These are phyloP conservation scores for Amoeboaphelidium protococcarum DNA, from an alignment of 371 early-diverging fungal genomes.

Conservation along the genomic window DNA sequence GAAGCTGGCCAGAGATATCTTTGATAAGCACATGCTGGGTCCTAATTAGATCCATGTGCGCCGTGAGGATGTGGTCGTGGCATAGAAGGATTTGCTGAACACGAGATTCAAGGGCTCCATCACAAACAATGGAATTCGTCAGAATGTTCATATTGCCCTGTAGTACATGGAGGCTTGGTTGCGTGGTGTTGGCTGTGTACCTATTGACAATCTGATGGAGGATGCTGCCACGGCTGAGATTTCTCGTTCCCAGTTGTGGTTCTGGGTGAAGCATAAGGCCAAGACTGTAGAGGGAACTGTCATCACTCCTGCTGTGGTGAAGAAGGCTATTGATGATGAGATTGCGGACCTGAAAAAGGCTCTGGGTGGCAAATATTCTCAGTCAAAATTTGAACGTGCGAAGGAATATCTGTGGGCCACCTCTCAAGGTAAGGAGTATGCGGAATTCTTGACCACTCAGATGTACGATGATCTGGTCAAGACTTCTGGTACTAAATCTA, in stretches of 20 bases:
- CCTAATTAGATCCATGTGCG: conserved; percentile 79
- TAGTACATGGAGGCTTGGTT: conserved; percentile 90
- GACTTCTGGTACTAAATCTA: too few relatives aligned
- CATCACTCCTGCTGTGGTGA: conserved; percentile 42
- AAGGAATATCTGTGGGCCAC: conserved; percentile 44
- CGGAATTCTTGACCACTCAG: conserved; percentile 68
- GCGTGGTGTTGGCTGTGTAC: conserved; percentile 78
- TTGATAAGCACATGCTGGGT: conserved; percentile 76
- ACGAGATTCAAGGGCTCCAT: conserved; percentile 41
- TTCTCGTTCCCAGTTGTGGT: conserved; percentile 80
- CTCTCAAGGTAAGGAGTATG: conserved; percentile 51
- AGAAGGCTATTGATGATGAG: conserved; percentile 60
- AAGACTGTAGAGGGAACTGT: conserved; percentile 46
- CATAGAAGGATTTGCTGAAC: conserved; percentile 52
- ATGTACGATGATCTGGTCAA: conserved; percentile 57
- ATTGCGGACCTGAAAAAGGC: conserved; percentile 29
- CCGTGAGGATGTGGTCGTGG: conserved; percentile 65
- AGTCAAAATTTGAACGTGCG: conserved; percentile 43
- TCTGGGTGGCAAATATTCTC: conserved; percentile 27
- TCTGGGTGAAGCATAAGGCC: conserved; percentile 75
- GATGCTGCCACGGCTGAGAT: conserved; percentile 95
- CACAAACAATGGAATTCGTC: conserved; percentile 65
- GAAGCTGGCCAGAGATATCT: conserved; percentile 52
- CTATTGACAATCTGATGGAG: conserved; percentile 88
- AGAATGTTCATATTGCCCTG: conserved; percentile 68